Evolutionary conservation across 2,329 filamentous ascomycete species (phyloP).

Genomic region (Endothia cerciana): DNA sequence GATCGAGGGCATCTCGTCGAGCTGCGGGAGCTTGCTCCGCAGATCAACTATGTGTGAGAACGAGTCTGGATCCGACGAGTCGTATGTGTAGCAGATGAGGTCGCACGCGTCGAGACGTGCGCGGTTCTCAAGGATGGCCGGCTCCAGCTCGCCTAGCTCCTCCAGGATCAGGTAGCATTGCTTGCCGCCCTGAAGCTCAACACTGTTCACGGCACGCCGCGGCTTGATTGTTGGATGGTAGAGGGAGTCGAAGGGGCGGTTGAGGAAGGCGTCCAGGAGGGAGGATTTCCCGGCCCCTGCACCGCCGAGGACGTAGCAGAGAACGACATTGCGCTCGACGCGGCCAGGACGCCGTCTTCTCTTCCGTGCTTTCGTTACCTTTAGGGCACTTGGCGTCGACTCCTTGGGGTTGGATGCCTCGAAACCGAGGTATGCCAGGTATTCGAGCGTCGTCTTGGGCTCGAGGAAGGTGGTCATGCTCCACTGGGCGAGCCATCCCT

Average conservation of each 20-base stretch:
- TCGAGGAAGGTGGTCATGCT: conserved; percentile 99
- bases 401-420: conserved; percentile 78
- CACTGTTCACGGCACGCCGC: conserved; percentile 90
- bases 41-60: conserved; percentile 89
- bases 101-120: conserved; percentile 91
- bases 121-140: conserved; percentile 90
- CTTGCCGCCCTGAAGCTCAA: conserved; percentile 92
- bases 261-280: conserved; percentile 87
- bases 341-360: conserved; percentile 78
- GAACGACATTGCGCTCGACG: conserved; percentile 91
- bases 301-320: conserved; percentile 89
- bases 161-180: conserved; percentile 96
- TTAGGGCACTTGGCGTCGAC: conserved; percentile 80
- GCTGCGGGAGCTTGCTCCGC: conserved; percentile 75
- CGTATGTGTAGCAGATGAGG: conserved; percentile 92
- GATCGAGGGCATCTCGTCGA: conserved; percentile 87
- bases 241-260: conserved; percentile 78
- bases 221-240: conserved; percentile 96
- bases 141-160: conserved; percentile 93
- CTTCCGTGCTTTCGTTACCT: conserved; percentile 91
- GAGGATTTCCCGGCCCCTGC: conserved; percentile 88
- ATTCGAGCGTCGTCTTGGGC: conserved; percentile 92
- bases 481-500: conserved; percentile 98
- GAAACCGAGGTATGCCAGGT: conserved; percentile 94
- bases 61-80: conserved; percentile 94